Evolutionary conservation across 352 stramenopile species (phyloP).

Genomic region (Pythium rhizo-oryzae): DNA sequence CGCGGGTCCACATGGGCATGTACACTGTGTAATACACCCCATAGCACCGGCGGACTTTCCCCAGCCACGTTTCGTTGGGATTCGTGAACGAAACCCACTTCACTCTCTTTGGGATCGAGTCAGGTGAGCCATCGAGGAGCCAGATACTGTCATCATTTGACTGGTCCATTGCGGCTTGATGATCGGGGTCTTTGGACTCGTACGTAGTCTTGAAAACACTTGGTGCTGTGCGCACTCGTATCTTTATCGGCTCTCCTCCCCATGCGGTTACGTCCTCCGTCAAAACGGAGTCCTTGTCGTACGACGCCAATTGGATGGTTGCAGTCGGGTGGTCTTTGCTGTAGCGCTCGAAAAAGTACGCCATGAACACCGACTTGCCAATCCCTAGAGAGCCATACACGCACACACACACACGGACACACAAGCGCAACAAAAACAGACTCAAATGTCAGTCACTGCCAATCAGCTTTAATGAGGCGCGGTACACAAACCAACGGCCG

Average conservation of each 20-base stretch:
- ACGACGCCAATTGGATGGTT: constrained; percentile 1
- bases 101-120: neutral
- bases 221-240: neutral
- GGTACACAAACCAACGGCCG: too few relatives aligned
- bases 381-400: constrained; percentile 1
- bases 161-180: too few relatives aligned
- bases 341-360: constrained; percentile 17
- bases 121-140: neutral
- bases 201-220: neutral
- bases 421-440: neutral
- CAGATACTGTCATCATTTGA: neutral
- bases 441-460: neutral
- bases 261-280: neutral
- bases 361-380: constrained; percentile 21
- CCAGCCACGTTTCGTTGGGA: neutral
- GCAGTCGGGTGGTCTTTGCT: neutral
- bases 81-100: constrained; percentile 4
- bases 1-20: constrained; percentile 2
- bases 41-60: too few relatives aligned
- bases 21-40: neutral
- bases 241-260: neutral
- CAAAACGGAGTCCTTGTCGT: neutral
- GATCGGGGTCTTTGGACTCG: neutral
- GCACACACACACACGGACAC: too few relatives aligned
- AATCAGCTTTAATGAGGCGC: neutral